Percentiles rank a stretch among this genome's conserved stretches.
These are phyloP conservation scores for Oxytropis ochrocephala DNA, from an alignment of 306 rosid species.

Conservation along the genomic window DNA sequence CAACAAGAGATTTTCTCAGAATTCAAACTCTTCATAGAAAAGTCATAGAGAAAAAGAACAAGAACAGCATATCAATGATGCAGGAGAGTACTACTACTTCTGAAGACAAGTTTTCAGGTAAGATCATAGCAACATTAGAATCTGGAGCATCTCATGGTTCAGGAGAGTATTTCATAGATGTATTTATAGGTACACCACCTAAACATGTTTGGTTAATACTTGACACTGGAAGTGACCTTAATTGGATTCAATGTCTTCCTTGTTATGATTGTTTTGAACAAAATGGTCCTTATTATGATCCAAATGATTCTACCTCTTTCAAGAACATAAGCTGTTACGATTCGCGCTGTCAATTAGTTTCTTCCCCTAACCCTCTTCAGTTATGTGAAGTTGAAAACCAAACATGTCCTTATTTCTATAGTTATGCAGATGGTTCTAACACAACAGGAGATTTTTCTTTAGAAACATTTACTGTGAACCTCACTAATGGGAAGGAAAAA, in stretches of 20 bases:
- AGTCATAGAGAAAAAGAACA: slow-evolving; percentile 49
- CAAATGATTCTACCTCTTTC: slow-evolving; percentile 49
- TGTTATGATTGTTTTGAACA: slow-evolving; percentile 77
- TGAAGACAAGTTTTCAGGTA: slow-evolving; percentile 27
- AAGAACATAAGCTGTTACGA: slow-evolving; percentile 49
- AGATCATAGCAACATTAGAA: slow-evolving; percentile 52
- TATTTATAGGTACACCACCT: slow-evolving; percentile 77
- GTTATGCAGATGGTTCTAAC: slow-evolving; percentile 75
- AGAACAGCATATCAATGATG: slow-evolving; percentile 36
- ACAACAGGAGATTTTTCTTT: slow-evolving; percentile 74
- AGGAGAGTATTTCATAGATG: slow-evolving; percentile 77
- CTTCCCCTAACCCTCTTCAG: slow-evolving; percentile 54
- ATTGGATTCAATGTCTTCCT: slow-evolving; percentile 74
- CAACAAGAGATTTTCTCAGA: slow-evolving; percentile 43
- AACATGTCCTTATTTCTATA: slow-evolving; percentile 67
- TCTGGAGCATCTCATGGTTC: slow-evolving; percentile 71
- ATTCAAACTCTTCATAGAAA: slow-evolving; percentile 63
- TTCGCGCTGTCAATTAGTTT: slow-evolving; percentile 42
- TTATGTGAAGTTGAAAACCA: slow-evolving; percentile 54
- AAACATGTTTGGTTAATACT: slow-evolving; percentile 63
- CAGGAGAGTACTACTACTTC: background rate
- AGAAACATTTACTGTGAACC: slow-evolving; percentile 62
- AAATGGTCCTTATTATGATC: slow-evolving; percentile 54
- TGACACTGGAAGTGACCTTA: slow-evolving; percentile 78
- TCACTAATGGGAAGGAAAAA: slow-evolving; percentile 35